phyloP scores from a whole-genome alignment of 371 early-diverging fungal species.

The Lichtheimia corymbifera region DNA sequence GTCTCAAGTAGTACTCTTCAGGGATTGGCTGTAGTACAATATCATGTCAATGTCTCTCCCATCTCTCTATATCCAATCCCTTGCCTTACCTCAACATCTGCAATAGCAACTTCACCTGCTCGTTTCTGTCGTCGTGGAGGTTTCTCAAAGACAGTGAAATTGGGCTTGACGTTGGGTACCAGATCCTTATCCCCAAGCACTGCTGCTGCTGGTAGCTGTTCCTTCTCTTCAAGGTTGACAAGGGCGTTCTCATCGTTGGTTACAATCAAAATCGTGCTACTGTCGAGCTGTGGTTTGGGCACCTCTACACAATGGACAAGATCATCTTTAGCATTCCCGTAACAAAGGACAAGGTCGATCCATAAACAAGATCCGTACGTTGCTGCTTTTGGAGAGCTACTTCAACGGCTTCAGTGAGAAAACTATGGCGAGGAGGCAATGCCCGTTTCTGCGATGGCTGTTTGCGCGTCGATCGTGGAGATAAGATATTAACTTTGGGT shows the following conservation, averaged over 20 bases:
- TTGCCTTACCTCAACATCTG: conserved; percentile 13
- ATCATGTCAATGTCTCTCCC: not conserved
- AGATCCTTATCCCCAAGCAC: not conserved
- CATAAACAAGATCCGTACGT: not conserved
- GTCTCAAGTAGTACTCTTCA: conserved; percentile 61
- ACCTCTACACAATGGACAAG: not conserved
- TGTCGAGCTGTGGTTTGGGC: conserved; percentile 9
- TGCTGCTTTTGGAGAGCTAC: conserved; percentile 19
- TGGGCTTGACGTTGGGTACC: not conserved
- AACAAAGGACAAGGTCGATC: not conserved
- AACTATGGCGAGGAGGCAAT: conserved; percentile 26
- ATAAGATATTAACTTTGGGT: conserved; percentile 3
- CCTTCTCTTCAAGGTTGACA: not conserved
- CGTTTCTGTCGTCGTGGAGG: conserved; percentile 9
- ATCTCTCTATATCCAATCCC: conserved; percentile 2
- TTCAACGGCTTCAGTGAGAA: conserved; percentile 28
- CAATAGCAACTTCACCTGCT: conserved; percentile 1
- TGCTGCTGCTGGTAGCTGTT: not conserved
- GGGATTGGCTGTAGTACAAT: conserved; percentile 11
- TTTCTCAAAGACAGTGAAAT: conserved; percentile 4
- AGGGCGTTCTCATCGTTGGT: not conserved
- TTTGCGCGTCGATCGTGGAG: not conserved
- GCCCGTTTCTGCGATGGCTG: conserved; percentile 24
- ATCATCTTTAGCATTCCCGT: too few species aligned
- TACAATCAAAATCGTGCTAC: conserved; percentile 8